These are phyloP conservation scores for Penicillium soppii DNA, from an alignment of 495 filamentous ascomycete species.

Conservation along the genomic window DNA sequence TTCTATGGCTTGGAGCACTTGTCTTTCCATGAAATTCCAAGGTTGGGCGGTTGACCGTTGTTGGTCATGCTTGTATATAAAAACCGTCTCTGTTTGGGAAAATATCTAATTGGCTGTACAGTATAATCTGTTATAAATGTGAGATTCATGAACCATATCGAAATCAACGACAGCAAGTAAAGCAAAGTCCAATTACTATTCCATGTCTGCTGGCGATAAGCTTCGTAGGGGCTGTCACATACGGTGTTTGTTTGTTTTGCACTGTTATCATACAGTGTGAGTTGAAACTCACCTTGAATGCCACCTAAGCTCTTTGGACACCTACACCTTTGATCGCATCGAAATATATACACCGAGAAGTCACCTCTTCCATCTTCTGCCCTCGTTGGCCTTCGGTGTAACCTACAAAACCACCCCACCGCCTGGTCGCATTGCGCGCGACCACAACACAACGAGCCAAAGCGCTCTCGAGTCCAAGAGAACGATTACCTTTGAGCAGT, in stretches of 20 bases:
- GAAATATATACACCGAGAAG: background rate
- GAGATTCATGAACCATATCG: background rate
- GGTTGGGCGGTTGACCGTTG: constrained; percentile 4
- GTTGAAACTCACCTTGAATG: too few relatives aligned
- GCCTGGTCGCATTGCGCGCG: background rate
- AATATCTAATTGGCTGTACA: constrained; percentile 27
- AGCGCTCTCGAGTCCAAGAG: background rate
- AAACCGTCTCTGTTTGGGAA: constrained; percentile 11
- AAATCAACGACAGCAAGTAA: background rate
- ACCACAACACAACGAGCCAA: background rate
- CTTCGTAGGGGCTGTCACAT: too few relatives aligned
- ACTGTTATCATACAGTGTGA: constrained; percentile 7
- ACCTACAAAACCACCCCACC: background rate
- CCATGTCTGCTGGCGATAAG: background rate
- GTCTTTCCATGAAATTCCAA: background rate
- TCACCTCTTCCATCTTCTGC: background rate
- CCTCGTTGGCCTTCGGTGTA: background rate
- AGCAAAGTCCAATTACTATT: background rate
- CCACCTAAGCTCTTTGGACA: background rate
- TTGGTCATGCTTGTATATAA: constrained; percentile 25
- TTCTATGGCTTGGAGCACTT: constrained; percentile 4
- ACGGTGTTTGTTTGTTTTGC: constrained; percentile 26
- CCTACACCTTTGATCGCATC: background rate
- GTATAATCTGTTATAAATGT: constrained; percentile 4
- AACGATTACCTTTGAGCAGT: background rate